Conservation (phyloP, 148 eudicot genomes). For the Amaranthus palmeri region DNA sequence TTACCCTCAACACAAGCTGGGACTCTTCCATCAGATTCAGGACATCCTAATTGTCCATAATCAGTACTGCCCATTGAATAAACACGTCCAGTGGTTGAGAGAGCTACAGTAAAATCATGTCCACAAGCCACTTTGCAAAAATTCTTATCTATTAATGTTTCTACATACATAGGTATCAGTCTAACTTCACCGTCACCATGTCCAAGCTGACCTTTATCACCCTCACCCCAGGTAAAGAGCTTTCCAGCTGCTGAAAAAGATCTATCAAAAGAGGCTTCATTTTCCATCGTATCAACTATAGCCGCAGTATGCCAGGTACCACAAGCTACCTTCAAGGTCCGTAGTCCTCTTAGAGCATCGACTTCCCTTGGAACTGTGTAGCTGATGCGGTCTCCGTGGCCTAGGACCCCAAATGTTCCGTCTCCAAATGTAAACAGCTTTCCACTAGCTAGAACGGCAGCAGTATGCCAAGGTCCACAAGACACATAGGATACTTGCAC, state of each 20-base stretch:
- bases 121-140: conserved; percentile 76
- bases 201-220: conserved; percentile 81
- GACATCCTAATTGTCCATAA: conserved; percentile 58
- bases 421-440: conserved; percentile 89
- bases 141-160: conserved; percentile 33
- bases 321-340: conserved; percentile 61
- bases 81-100: conserved; percentile 56
- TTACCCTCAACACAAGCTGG: conserved; percentile 53
- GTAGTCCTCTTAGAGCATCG: conserved; percentile 52
- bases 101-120: conserved; percentile 53
- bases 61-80: conserved; percentile 67
- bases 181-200: conserved; percentile 66
- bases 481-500: conserved; percentile 52
- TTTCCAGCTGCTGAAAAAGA: conserved; percentile 38
- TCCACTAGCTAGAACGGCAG: conserved; percentile 58
- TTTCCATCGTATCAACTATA: conserved; percentile 44
- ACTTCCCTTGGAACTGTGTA: conserved; percentile 62
- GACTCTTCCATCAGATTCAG: conserved; percentile 44
- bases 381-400: conserved; percentile 72
- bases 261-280: conserved; percentile 29
- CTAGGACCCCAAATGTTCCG: conserved; percentile 89
- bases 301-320: conserved; percentile 98
- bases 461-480: conserved; percentile 99
- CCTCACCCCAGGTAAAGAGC: conserved; percentile 92
- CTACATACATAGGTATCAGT: conserved; percentile 51